A percentile compares a stretch with the other conserved stretches of the same genome.
phyloP scores from a whole-genome alignment of 345 rosid species.

The Gossypium stocksii region DNA sequence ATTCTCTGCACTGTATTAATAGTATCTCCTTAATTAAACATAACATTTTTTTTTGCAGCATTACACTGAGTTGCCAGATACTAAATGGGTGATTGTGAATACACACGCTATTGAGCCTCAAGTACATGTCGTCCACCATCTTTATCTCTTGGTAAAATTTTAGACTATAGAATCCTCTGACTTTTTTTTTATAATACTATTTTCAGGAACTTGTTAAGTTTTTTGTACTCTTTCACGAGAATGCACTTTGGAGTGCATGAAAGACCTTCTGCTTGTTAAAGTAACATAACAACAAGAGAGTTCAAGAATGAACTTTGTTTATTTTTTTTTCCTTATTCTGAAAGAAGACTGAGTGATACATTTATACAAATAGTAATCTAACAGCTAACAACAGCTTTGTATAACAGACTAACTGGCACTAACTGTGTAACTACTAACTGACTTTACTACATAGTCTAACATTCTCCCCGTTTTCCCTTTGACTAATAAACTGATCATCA shows the following conservation, averaged over 20 bases:
- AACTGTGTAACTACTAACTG: too few species aligned
- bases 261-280: slow-evolving; percentile 91
- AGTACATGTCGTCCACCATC: slow-evolving; percentile 40
- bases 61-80: slow-evolving; percentile 88
- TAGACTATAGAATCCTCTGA: neutral
- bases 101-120: slow-evolving; percentile 99
- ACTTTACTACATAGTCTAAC: too few species aligned
- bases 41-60: slow-evolving; percentile 54
- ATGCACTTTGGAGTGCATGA: slow-evolving; percentile 99
- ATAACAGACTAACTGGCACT: too few species aligned
- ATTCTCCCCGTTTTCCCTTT: too few species aligned
- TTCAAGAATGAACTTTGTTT: too few species aligned
- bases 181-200: slow-evolving; percentile 11
- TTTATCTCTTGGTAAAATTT: slow-evolving; percentile 13
- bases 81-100: slow-evolving; percentile 95
- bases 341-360: too few species aligned
- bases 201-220: slow-evolving; percentile 92
- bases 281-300: too few species aligned
- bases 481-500: too few species aligned
- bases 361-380: too few species aligned
- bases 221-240: slow-evolving; percentile 90
- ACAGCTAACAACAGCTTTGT: too few species aligned
- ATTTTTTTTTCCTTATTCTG: too few species aligned
- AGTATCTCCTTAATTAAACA: slow-evolving; percentile 5
- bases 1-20: neutral